Evolutionary conservation across 2,329 filamentous ascomycete species (phyloP), one percentile per base, ranked within the genome.

Genomic region (Pyrenochaeta sp.): DNA sequence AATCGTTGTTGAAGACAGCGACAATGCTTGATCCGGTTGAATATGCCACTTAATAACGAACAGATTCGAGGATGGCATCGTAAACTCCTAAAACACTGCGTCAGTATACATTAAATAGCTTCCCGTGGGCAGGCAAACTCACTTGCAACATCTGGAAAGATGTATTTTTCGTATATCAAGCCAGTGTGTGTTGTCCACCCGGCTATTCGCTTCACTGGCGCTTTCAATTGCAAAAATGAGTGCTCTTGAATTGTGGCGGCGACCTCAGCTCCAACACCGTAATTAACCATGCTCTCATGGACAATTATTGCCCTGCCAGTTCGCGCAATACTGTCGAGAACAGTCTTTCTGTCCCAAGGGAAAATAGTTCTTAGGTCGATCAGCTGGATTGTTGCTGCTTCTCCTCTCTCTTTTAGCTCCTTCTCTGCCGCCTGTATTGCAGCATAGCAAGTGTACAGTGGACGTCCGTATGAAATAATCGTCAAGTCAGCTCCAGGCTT

Each of bases 251-350:
- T 89, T 1, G 88, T 88, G 0, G 91, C 90, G 1, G 92, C 90
- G 1, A 96, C 86, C 66, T 96, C 91, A 4, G 92, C 91, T 2
- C 92, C 92, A 11, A 96, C 83, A 10, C 92, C 92, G 6, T 88
- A 88, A 61, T 96, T 96, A 53, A 92, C 81, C 88, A 94, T 95
- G 44, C 90, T 86, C 73, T 96, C 92, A 66, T 96, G 92, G 6
- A 96, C 92, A 2, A 96, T 87, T 41, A 96, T 81, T 26, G 88
- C 90, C 46, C 90, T 76, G 0, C 92, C 91, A 0, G 92, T 96
- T 77, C 93, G 96, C 59, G 82, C 83, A 9, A 96, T 92, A 54
- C 91, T 96, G 39, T 86, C 77, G 46, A 96, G 78, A 1, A 96
- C 82, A 0, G 88, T 88, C 65, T 87, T 79, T 61, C 89, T 84